Evolutionary conservation across 2,329 filamentous ascomycete genomes (phyloP), one percentile per base, ranked within the genome.

Genomic region (Aspergillus sp.): DNA sequence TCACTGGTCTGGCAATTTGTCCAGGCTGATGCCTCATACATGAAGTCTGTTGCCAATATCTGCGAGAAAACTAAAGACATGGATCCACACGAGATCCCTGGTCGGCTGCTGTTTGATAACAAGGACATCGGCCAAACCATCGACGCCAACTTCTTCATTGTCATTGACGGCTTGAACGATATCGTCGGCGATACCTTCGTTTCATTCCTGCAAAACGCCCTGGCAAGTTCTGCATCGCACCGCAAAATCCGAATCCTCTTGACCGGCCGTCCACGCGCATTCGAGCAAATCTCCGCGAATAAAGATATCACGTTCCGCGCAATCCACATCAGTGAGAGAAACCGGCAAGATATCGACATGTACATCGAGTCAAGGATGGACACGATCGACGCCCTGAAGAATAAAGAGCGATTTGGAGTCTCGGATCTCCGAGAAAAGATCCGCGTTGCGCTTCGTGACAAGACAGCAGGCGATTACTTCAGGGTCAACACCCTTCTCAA

Each of bases 111-210:
- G 19, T 59, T 63, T 25, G 39, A 50, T 2, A 58, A 63, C 39
- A 51, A 55, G 11, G 57, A 63, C 21, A 31, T 64, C 11, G 49
- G 47, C 2, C 46, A 55, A 6, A 52, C 51, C 19, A 64, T 64
- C 15, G 62, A 69, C 41, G 61, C 62, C 6, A 66, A 61, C 6
- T 63, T 81, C 68, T 50, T 78, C 62, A 37, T 79, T 76, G 58
- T 75, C 70, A 69, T 84, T 75, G 40, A 84, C 68, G 35, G 84
- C 71, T 63, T 82, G 73, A 62, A 63, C 80, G 85, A 31, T 81
- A 82, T 2, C 4, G 47, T 61, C 3, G 62, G 63, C 4, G 61
- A 65, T 43, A 58, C 63, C 6, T 51, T 69, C 19, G 40, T 68
- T 11, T 50, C 62, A 14, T 66, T 69, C 17, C 57, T 69, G 11